Conservation (phyloP, 2,329 filamentous ascomycete genomes). For the Colletotrichum camelliae region DNA sequence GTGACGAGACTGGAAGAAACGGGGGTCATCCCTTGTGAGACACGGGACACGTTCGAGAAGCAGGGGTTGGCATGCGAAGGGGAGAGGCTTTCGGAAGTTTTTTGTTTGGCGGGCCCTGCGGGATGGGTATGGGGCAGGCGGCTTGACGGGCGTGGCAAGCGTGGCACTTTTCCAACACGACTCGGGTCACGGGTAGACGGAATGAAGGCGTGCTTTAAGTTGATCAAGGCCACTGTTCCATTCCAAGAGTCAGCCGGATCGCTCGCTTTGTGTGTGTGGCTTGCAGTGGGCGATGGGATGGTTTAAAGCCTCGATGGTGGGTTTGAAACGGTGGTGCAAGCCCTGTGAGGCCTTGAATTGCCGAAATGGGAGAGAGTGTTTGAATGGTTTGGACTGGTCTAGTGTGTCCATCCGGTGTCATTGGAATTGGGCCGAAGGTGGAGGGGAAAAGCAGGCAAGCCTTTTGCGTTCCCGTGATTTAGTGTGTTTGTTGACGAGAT, state of each 20-base stretch:
- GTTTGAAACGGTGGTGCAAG: constrained; percentile 12
- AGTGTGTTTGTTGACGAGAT: not conserved
- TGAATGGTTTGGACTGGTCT: not conserved
- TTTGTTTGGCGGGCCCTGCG: not conserved
- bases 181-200: constrained; percentile 7
- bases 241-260: not conserved
- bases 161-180: not conserved
- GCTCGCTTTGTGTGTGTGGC: not conserved
- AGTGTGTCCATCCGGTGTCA: constrained; percentile 7
- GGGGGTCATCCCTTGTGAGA: not conserved
- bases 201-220: not conserved
- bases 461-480: not conserved
- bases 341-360: constrained; percentile 13
- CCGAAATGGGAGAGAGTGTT: not conserved
- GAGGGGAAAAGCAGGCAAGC: not conserved
- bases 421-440: not conserved
- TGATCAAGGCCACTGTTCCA: not conserved
- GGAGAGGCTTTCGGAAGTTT: not conserved
- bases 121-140: not conserved
- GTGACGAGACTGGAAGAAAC: not conserved
- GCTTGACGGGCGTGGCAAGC: not conserved
- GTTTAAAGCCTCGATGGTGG: not conserved
- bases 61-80: constrained; percentile 6
- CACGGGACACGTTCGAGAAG: not conserved
- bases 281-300: not conserved